Conservation (phyloP, 164 flowering plant genomes). For the Magnolia officinalis region DNA sequence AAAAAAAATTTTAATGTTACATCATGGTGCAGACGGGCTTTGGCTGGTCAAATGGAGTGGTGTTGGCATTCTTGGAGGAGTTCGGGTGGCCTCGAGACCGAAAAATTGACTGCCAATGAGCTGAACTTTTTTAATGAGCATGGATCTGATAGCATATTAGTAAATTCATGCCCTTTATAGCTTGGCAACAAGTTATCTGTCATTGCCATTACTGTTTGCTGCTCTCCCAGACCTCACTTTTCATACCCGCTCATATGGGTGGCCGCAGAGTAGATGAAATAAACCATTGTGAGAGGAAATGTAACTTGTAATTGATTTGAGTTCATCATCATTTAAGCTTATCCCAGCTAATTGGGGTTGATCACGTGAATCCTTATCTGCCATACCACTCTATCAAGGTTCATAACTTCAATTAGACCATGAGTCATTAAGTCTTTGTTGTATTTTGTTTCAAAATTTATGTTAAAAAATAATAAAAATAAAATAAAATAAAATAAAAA, state of each 20-base stretch:
- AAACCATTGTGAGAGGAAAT: not conserved
- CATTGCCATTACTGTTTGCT: not conserved
- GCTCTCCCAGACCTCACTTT: not conserved
- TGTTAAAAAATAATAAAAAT: no score
- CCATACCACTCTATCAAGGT: no score
- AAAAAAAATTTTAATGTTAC: not conserved
- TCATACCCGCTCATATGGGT: not conserved
- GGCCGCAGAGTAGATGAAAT: not conserved
- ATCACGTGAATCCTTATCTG: no score
- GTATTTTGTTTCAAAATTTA: no score
- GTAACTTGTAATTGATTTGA: not conserved
- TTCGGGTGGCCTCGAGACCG: slow-evolving; percentile 84
- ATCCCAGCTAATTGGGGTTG: not conserved
- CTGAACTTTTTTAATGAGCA: not conserved
- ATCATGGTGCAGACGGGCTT: slow-evolving; percentile 76
- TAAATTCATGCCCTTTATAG: not conserved
- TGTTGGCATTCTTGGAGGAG: slow-evolving; percentile 81
- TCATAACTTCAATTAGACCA: no score
- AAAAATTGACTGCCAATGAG: slow-evolving; percentile 32
- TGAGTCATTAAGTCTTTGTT: no score
- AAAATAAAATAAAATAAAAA: no score
- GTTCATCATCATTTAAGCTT: not conserved
- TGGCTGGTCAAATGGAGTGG: slow-evolving; percentile 97
- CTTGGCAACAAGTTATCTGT: not conserved
- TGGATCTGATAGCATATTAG: not conserved